Evolutionary conservation across 352 stramenopile genomes (phyloP).

Genomic region (Paralagenidium karlingii): DNA sequence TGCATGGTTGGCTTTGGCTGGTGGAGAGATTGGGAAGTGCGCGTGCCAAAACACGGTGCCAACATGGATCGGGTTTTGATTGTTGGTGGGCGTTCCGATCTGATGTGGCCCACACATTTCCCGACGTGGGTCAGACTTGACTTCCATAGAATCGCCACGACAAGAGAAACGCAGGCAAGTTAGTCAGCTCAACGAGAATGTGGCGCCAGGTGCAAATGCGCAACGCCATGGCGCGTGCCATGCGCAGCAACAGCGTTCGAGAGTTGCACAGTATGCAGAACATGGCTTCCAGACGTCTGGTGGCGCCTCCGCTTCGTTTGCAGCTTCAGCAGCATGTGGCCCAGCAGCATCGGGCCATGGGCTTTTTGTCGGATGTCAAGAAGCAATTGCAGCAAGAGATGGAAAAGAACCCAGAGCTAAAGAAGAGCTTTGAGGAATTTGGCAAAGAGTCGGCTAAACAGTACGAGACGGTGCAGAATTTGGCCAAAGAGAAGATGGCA

Average conservation of each 20-base stretch:
- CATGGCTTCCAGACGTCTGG: too few species aligned
- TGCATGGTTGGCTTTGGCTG: constrained; percentile 16
- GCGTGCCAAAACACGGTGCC: too few species aligned
- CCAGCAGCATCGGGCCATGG: constrained; percentile 34
- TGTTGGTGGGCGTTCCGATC: too few species aligned
- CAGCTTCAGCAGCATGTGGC: constrained; percentile 1
- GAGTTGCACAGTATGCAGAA: constrained; percentile 5
- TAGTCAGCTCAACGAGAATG: constrained; percentile 1
- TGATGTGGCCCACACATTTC: too few species aligned
- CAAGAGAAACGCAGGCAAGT: neutral
- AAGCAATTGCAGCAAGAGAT: constrained; percentile 71
- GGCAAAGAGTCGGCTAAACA: constrained; percentile 62
- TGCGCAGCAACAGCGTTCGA: constrained; percentile 11
- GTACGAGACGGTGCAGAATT: constrained; percentile 50
- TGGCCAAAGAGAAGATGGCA: constrained; percentile 45
- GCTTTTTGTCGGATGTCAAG: constrained; percentile 68
- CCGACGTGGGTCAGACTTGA: neutral
- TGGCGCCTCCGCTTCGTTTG: too few species aligned
- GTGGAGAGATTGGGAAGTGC: too few species aligned
- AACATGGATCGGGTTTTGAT: too few species aligned
- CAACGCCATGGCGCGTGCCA: constrained; percentile 11
- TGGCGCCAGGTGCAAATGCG: constrained; percentile 10
- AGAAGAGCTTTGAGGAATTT: constrained; percentile 65
- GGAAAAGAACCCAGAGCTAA: constrained; percentile 71
- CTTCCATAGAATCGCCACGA: constrained; percentile 12